phyloP scores from a whole-genome alignment of 495 filamentous ascomycete genomes.

The Penicillium herquei region DNA sequence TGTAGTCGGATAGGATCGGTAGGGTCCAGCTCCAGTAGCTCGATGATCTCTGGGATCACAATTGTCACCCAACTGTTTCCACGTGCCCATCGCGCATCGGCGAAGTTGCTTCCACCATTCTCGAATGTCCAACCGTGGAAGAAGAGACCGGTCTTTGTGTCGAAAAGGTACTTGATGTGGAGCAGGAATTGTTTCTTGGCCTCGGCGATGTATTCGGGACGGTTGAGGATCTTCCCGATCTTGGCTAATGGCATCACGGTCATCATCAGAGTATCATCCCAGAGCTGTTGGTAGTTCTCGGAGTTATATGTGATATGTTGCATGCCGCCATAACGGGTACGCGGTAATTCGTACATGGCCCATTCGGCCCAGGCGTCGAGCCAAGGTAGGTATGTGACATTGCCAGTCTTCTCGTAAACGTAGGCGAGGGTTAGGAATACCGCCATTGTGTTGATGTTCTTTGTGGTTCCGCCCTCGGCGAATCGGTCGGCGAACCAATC shows the following conservation, averaged over 20 bases:
- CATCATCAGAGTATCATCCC: conserved; percentile 57
- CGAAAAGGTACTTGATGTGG: conserved; percentile 63
- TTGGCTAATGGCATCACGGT: conserved; percentile 64
- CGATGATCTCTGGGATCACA: conserved; percentile 60
- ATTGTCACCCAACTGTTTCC: conserved; percentile 62
- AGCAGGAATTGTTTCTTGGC: conserved; percentile 63
- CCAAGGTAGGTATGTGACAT: conserved; percentile 2
- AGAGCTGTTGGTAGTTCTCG: conserved; percentile 9
- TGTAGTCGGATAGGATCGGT: conserved; percentile 50
- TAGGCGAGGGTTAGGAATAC: conserved; percentile 5
- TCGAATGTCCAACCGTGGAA: conserved; percentile 41
- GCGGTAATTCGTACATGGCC: conserved; percentile 7
- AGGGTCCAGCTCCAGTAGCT: conserved; percentile 48
- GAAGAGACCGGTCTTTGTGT: conserved; percentile 56
- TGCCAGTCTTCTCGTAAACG: conserved; percentile 9
- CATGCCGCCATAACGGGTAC: conserved; percentile 4
- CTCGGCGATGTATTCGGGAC: conserved; percentile 59
- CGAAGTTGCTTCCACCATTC: conserved; percentile 54
- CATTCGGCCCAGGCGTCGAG: conserved; percentile 11
- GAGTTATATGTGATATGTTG: conserved; percentile 7
- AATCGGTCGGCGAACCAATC: conserved; percentile 9
- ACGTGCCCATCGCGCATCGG: conserved; percentile 57
- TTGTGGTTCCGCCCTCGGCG: conserved; percentile 6
- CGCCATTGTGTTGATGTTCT: conserved; percentile 11
- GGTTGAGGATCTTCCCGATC: conserved; percentile 56